Base-by-base conservation (phyloP, 2,329 filamentous ascomycete species). In the Pyrenophora graminea region DNA sequence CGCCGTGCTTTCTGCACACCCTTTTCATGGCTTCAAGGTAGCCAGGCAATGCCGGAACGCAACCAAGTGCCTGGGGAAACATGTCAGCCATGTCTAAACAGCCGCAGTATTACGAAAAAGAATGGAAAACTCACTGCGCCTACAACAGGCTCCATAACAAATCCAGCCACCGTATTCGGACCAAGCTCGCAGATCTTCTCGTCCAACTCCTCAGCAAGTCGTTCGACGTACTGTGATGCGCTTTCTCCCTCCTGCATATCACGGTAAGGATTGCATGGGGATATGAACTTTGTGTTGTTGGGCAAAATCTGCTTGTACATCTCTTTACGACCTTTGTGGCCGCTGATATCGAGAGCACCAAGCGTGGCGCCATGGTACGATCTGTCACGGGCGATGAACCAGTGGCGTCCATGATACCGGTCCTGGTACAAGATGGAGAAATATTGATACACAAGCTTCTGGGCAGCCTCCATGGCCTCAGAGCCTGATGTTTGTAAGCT, bases 331-430 rank as follows among this genome's bases (percentile, higher is more conserved):
- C 76, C 75, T 3, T 79, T 71, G 66, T 90, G 84, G 8, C 86
- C 86, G 8, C 87, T 81, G 13, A 87, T 76, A 0, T 82, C 81
- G 46, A 91, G 77, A 1, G 87, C 79, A 0, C 87, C 88, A 0
- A 91, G 68, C 0, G 87, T 90, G 23, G 80, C 85, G 5, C 88
- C 88, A 61, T 91, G 88, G 61, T 89, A 91, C 9, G 84, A 87
- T 18, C 84, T 79, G 25, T 82, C 73, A 13, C 88, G 80, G 5
- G 84, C 78, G 59, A 91, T 88, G 71, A 87, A 88, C 40, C 81
- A 78, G 0, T 76, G 77, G 2, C 87, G 79, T 40, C 78, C 69
- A 1, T 80, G 77, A 58, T 89, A 75, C 3, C 77, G 77, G 0
- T 74, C 71, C 2, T 71, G 56, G 32, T 82, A 77, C 67, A 87